Conservation (phyloP, 495 filamentous ascomycete genomes). For the Penicillium samsonianum region DNA sequence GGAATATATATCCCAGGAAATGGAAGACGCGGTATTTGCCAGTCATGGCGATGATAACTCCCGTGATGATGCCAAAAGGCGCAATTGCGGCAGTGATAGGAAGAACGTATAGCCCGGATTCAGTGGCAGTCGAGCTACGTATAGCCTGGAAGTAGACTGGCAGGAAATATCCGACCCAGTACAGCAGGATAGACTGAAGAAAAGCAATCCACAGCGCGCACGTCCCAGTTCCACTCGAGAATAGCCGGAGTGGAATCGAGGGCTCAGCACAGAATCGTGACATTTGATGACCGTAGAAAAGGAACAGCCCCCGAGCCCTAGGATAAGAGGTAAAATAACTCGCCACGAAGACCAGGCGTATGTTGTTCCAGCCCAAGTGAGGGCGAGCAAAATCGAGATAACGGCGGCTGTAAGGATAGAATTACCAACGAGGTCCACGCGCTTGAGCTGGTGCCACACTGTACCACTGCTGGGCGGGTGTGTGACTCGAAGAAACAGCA, state of each 20-base stretch:
- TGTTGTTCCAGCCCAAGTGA: conserved; percentile 56
- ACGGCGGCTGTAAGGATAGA: conserved; percentile 49
- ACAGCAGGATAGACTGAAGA: conserved; percentile 17
- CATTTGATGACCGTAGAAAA: conserved; percentile 12
- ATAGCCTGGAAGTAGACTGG: conserved; percentile 52
- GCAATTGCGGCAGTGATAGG: conserved; percentile 33
- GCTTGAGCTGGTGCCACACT: conserved; percentile 15
- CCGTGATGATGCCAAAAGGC: conserved; percentile 35
- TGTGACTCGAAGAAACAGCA: conserved; percentile 46
- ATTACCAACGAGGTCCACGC: conserved; percentile 56
- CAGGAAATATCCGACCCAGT: conserved; percentile 43
- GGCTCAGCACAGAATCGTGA: conserved; percentile 4
- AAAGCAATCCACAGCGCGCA: conserved; percentile 30
- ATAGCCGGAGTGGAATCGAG: background rate
- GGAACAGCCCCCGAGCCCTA: conserved; percentile 19
- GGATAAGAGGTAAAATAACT: conserved; percentile 43
- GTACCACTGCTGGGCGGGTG: background rate
- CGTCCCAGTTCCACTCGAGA: conserved; percentile 14
- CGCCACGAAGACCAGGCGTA: conserved; percentile 53
- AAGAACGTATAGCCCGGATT: conserved; percentile 41
- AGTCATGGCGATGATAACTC: conserved; percentile 35
- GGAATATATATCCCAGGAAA: conserved; percentile 36
- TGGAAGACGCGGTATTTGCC: conserved; percentile 52
- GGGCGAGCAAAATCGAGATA: conserved; percentile 49
- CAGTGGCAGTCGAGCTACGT: conserved; percentile 22